Evolutionary conservation across 257 asterid genomes (phyloP).

Genomic region (Osmanthus fragrans): DNA sequence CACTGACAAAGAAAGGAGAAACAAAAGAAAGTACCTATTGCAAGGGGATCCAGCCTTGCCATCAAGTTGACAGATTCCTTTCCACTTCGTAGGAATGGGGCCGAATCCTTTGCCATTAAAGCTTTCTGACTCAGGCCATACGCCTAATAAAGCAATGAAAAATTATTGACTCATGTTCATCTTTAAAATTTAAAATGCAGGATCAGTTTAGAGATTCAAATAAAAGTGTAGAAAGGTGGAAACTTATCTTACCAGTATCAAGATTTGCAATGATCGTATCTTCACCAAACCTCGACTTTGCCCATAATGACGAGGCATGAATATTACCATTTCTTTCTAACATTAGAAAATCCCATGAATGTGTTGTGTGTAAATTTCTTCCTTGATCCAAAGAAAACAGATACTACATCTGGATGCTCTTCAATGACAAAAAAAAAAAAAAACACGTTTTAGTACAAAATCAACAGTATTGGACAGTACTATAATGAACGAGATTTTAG

Average conservation of each 20-base stretch:
- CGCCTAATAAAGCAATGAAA: slow-evolving; percentile 25
- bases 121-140: slow-evolving; percentile 58
- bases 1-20: background rate
- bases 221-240: background rate
- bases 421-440: background rate
- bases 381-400: slow-evolving; percentile 32
- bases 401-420: slow-evolving; percentile 44
- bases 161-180: background rate
- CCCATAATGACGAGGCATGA: slow-evolving; percentile 34
- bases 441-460: background rate
- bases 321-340: slow-evolving; percentile 31
- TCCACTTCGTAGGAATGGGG: slow-evolving; percentile 52
- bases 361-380: slow-evolving; percentile 38
- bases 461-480: background rate
- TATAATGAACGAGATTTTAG: too few species aligned
- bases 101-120: slow-evolving; percentile 46
- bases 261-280: slow-evolving; percentile 40
- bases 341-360: slow-evolving; percentile 44
- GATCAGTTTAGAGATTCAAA: background rate
- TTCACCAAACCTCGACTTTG: slow-evolving; percentile 32
- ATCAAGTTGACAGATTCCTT: slow-evolving; percentile 35
- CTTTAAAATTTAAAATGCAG: background rate
- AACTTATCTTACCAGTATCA: slow-evolving; percentile 33
- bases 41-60: slow-evolving; percentile 22
- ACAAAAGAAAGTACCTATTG: slow-evolving; percentile 33